A percentile compares a stretch with the other conserved stretches of the same genome.
These are phyloP conservation scores for Wilcoxina mikolae DNA, from an alignment of 495 filamentous ascomycete genomes.

Conservation along the genomic window DNA sequence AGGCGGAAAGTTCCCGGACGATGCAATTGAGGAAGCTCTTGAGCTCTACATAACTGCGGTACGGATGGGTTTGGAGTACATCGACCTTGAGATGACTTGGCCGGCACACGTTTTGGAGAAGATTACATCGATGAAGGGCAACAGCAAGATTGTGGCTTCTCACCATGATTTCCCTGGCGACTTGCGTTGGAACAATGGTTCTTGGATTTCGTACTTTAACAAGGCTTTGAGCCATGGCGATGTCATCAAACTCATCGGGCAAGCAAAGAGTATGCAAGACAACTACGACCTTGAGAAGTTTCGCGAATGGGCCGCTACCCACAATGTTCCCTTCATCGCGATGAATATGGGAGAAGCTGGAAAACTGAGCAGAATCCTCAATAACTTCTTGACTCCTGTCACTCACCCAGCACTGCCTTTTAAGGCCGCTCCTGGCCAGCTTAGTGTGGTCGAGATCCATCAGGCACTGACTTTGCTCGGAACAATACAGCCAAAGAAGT, in stretches of 20 bases:
- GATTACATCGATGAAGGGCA: conserved; percentile 52
- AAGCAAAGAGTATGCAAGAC: conserved; percentile 61
- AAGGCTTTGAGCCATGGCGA: conserved; percentile 74
- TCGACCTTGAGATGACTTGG: conserved; percentile 86
- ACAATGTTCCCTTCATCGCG: conserved; percentile 71
- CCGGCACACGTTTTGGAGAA: conserved; percentile 54
- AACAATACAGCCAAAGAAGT: conserved; percentile 58
- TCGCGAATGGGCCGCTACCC: conserved; percentile 56
- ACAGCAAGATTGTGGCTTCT: conserved; percentile 76
- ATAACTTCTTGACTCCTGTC: conserved; percentile 89
- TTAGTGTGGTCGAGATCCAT: conserved; percentile 82
- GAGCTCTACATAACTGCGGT: conserved; percentile 64
- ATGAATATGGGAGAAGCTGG: conserved; percentile 90
- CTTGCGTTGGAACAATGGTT: conserved; percentile 75
- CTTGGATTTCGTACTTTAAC: conserved; percentile 79
- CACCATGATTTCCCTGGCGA: conserved; percentile 75
- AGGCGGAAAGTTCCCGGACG: conserved; percentile 77
- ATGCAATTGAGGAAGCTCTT: conserved; percentile 50
- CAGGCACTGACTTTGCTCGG: conserved; percentile 62
- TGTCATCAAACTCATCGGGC: conserved; percentile 85
- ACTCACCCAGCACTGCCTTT: conserved; percentile 77
- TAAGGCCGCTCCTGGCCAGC: conserved; percentile 88
- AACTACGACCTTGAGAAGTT: conserved; percentile 77
- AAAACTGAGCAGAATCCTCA: conserved; percentile 78
- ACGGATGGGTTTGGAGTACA: conserved; percentile 72